phyloP scores from a whole-genome alignment of 129 eudicot genomes.

The Centella asiatica region DNA sequence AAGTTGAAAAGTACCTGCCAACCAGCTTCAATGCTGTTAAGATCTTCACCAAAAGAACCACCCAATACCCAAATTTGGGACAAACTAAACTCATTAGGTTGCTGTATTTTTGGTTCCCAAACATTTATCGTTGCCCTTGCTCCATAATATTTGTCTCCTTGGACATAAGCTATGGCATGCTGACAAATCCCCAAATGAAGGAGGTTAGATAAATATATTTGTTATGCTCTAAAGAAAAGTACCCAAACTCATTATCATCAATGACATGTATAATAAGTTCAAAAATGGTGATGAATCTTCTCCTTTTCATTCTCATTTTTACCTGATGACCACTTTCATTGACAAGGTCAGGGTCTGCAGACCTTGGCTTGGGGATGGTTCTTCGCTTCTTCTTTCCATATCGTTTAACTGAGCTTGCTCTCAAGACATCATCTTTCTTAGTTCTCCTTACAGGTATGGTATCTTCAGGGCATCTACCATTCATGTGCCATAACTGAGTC shows the following conservation, averaged over 20 bases:
- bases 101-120: conserved; percentile 94
- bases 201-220: conserved; percentile 1
- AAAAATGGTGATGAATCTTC: not conserved
- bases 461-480: conserved; percentile 62
- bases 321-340: conserved; percentile 99
- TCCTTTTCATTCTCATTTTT: not conserved
- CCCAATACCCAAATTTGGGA: conserved; percentile 87
- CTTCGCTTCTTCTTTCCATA: conserved; percentile 77
- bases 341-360: conserved; percentile 85
- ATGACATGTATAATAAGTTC: not conserved
- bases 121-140: conserved; percentile 92
- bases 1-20: conserved; percentile 63
- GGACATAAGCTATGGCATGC: conserved; percentile 96
- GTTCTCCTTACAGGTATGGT: conserved; percentile 90
- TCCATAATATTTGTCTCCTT: conserved; percentile 88
- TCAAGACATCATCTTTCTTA: conserved; percentile 75
- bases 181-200: conserved; percentile 18
- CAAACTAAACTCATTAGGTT: conserved; percentile 83
- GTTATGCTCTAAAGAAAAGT: not conserved
- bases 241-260: conserved; percentile 3
- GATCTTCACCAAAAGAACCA: conserved; percentile 96
- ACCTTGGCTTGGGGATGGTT: conserved; percentile 63
- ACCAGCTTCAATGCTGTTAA: conserved; percentile 99
- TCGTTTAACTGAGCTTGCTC: conserved; percentile 87
- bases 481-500: conserved; percentile 82